phyloP scores from a whole-genome alignment of 2,329 filamentous ascomycete species.

The Microsporum audouinii region DNA sequence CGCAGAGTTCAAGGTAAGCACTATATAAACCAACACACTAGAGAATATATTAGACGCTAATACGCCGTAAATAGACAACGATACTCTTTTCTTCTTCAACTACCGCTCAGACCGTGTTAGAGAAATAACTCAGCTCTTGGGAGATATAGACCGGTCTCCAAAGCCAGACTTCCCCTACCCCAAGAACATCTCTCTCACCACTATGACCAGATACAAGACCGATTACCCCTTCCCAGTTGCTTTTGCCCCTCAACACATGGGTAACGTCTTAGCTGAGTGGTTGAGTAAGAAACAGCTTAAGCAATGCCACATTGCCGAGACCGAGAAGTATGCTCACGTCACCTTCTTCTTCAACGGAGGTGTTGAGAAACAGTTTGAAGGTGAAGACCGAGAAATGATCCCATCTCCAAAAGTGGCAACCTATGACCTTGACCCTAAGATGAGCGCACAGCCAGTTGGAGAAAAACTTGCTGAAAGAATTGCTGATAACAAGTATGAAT shows the following conservation, averaged over 20 bases:
- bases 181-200: conserved; percentile 74
- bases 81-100: conserved; percentile 99
- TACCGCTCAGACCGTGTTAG: conserved; percentile 96
- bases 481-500: conserved; percentile 74
- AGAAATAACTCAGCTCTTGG: conserved; percentile 89
- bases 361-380: conserved; percentile 88
- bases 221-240: conserved; percentile 88
- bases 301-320: conserved; percentile 96
- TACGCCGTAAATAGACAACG: conserved; percentile 50
- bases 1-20: conserved; percentile 65
- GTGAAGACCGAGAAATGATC: conserved; percentile 87
- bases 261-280: conserved; percentile 96
- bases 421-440: conserved; percentile 88
- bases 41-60: background rate
- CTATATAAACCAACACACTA: background rate
- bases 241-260: conserved; percentile 91
- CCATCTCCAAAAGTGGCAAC: conserved; percentile 90
- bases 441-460: conserved; percentile 85
- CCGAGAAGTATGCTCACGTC: conserved; percentile 98
- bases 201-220: conserved; percentile 97
- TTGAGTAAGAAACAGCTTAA: conserved; percentile 76
- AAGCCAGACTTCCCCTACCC: conserved; percentile 87
- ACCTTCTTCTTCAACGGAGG: conserved; percentile 99
- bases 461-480: conserved; percentile 84
- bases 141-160: conserved; percentile 82